A percentile compares a stretch with the other conserved stretches of the same genome.
Evolutionary conservation across 176 grass and related monocot genomes (phyloP).

Genomic region (Musa acuminata): DNA sequence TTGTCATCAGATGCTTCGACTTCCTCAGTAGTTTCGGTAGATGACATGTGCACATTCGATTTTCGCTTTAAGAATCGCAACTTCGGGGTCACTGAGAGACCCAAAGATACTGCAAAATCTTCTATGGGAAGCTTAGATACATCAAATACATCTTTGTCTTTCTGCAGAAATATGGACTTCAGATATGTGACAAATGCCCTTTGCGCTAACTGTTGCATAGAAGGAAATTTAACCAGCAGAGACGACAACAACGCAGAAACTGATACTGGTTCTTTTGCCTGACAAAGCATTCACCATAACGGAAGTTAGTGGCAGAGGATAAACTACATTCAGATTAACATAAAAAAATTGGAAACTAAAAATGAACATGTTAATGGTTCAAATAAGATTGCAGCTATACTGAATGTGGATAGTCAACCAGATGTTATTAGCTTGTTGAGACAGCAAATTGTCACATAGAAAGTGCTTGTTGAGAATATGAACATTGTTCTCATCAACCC

Average conservation of each 20-base stretch:
- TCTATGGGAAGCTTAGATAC: slow-evolving; percentile 60
- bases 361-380: too few species aligned
- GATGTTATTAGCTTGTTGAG: not conserved
- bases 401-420: not conserved
- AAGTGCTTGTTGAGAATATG: not conserved
- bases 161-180: slow-evolving; percentile 50
- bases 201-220: slow-evolving; percentile 69
- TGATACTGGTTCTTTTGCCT: slow-evolving; percentile 65
- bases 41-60: slow-evolving; percentile 22
- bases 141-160: slow-evolving; percentile 72
- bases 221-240: slow-evolving; percentile 60
- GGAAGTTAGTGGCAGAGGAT: not conserved
- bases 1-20: slow-evolving; percentile 14
- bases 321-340: not conserved
- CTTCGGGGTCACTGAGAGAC: slow-evolving; percentile 59
- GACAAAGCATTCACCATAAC: not conserved
- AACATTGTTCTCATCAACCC: not conserved
- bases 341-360: not conserved
- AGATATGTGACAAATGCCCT: slow-evolving; percentile 82
- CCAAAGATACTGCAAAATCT: slow-evolving; percentile 59
- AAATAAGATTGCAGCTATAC: too few species aligned
- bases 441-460: not conserved
- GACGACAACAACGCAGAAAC: slow-evolving; percentile 67
- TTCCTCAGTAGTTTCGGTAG: slow-evolving; percentile 17
- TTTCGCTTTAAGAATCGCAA: slow-evolving; percentile 60